A percentile compares a stretch with the other conserved stretches of the same genome.
phyloP scores from a whole-genome alignment of 169 alveolate species.

The Plasmodium reichenowi region DNA sequence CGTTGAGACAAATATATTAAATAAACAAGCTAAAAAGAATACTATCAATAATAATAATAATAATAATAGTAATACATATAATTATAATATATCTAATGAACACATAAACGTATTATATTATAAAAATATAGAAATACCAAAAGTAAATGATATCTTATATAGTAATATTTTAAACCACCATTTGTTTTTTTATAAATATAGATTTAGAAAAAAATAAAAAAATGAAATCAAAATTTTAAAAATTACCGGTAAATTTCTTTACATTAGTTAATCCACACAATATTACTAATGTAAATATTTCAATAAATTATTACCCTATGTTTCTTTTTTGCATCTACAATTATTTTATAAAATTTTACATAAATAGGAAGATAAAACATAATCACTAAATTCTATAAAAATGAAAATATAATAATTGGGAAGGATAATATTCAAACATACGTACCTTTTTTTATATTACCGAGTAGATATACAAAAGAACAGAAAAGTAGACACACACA shows the following conservation, averaged over 20 bases:
- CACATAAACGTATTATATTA: neutral
- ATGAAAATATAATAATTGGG: conserved; percentile 23
- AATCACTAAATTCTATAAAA: conserved; percentile 7
- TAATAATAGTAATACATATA: neutral
- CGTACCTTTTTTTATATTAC: conserved; percentile 6
- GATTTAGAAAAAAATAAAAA: neutral
- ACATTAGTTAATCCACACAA: neutral
- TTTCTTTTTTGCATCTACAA: conserved; percentile 38
- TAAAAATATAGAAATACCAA: neutral
- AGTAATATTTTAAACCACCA: conserved; percentile 21
- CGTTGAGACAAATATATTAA: too few relatives aligned
- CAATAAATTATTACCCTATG: conserved; percentile 13
- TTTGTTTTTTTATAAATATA: conserved; percentile 27
- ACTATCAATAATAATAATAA: neutral
- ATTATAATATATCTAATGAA: neutral
- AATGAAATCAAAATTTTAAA: conserved; percentile 2
- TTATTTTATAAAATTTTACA: conserved; percentile 21
- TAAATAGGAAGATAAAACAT: conserved; percentile 10
- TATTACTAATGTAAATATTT: neutral
- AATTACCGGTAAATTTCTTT: conserved; percentile 4
- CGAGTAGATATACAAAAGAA: conserved; percentile 14
- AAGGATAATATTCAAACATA: conserved; percentile 41
- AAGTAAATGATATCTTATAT: conserved; percentile 29
- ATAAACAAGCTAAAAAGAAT: too few relatives aligned
- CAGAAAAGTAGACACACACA: neutral